Evolutionary conservation across 2,329 filamentous ascomycete species (phyloP), one percentile per base, ranked within the genome.

Genomic region (Penicillium sp.): DNA sequence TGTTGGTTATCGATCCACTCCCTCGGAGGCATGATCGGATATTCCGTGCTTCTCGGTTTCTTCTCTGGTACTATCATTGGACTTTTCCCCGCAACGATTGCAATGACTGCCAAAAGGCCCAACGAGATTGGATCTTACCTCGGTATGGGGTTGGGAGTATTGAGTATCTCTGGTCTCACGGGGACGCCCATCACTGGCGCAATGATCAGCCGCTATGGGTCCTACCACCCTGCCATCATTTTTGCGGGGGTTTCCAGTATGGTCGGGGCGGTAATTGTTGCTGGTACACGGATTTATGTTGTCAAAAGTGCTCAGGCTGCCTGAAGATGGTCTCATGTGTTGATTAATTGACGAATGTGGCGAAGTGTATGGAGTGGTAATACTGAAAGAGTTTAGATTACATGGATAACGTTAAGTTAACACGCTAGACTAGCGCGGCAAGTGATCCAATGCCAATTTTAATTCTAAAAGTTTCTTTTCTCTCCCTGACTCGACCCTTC

Each of bases 11-110:
- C 59, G 0, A 63, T 68, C 0, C 54, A 56, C 0, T 58, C 56
- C 1, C 48, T 55, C 0, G 63, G 68, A 0, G 66, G 67, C 0
- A 47, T 77, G 0, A 59, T 77, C 3, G 66, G 64, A 0, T 70
- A 71, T 1, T 59, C 71, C 0, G 56, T 71, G 0, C 48, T 74
- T 2, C 73, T 74, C n/a, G 75, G 77, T 0, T 77, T 78, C 52
- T 70, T 71, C 28, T 72, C 72, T 0, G 77, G 77, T 0, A 67
- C 68, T 0, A 71, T 77, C 31, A 71, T 78, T 44, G 70, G 73
- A 0, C 58, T 78, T 1, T 70, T 70, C 1, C 68, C 74, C 0
- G 73, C 73, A 0, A 69, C 71, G 1, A 67, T 78, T 11, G 66
- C 74, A 0, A 56, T 64, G 9, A 58, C 74, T 3, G 67, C 71